Evolutionary conservation across 208 protist genomes (phyloP), one percentile per base, ranked within the genome.

Genomic region (Trypanosomatidae sp.): DNA sequence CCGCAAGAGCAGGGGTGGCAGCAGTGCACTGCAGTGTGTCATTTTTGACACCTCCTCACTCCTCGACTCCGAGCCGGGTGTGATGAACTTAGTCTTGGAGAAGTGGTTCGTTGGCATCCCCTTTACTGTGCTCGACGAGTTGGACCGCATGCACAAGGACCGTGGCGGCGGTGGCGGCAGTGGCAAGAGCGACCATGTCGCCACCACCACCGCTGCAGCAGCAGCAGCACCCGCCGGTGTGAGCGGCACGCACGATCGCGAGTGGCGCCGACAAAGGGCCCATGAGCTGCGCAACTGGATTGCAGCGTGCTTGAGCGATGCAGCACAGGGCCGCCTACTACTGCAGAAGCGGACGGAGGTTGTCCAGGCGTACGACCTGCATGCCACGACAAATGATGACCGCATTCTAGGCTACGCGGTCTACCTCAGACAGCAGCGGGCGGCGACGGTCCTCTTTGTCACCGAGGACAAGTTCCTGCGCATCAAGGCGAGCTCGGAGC

Each of bases 21-120:
- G 46, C 30, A 36, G 66, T 17, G 56, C 50, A 2, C 10, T 62
- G 59, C 43, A 73, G 49, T 82, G 80, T 69, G 25, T 94, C 30
- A 90, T 96, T 13, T 89, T 96, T 36, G 92, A 96, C 77, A 96
- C 92, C 12, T 88, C 75, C 65, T 85, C 83, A 46, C 68, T 96
- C 3, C 67, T 96, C 4, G 59, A 85, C 58, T 80, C 87, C 6
- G 79, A 89, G 22, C 69, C 76, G 2, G 79, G 77, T 0, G 76
- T 85, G 58, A 62, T 96, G 58, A 84, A 84, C 66, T 43, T 85
- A 69, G 12, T 92, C 12, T 81, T 88, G 43, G 82, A 92, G 77
- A 77, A 80, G 15, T 84, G 71, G 62, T 62, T 80, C 43, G 36
- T 94, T 12, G 91, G 87, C 66, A 83, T 96, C 36, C 92, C 92